Evolutionary conservation across 2,329 filamentous ascomycete species (phyloP).

Genomic region (Diplodia corticola): DNA sequence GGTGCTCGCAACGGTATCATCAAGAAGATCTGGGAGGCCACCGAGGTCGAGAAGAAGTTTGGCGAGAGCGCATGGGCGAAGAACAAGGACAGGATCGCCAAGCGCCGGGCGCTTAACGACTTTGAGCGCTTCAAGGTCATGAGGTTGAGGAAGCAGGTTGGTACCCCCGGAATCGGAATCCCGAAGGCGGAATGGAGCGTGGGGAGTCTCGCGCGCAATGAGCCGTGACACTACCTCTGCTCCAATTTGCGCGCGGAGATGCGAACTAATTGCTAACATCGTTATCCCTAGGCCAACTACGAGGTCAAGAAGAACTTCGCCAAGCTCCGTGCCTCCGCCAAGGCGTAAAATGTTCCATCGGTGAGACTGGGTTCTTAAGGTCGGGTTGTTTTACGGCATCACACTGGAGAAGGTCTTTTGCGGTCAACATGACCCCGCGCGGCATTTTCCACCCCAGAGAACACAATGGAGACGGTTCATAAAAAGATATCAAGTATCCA

Average conservation of each 20-base stretch:
- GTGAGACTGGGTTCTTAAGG: conserved; percentile 23
- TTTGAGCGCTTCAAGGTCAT: conserved; percentile 99
- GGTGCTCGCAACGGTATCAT: conserved; percentile 79
- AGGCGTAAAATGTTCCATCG: conserved; percentile 39
- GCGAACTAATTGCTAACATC: not conserved
- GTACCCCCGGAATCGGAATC: conserved; percentile 35
- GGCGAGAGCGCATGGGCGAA: conserved; percentile 89
- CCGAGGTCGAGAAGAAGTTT: conserved; percentile 92
- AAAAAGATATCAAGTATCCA: conserved; percentile 24
- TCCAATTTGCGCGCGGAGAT: not conserved
- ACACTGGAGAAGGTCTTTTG: conserved; percentile 35
- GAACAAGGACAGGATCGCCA: conserved; percentile 81
- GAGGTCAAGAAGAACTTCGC: conserved; percentile 95
- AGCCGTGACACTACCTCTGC: not conserved
- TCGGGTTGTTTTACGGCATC: conserved; percentile 24
- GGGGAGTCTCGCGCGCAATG: not conserved
- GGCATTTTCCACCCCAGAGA: conserved; percentile 22
- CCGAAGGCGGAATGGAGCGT: not conserved
- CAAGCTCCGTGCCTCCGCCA: conserved; percentile 62
- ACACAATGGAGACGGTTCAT: conserved; percentile 22
- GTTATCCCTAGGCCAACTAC: conserved; percentile 67
- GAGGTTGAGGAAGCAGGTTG: conserved; percentile 97
- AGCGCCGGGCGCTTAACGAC: conserved; percentile 90
- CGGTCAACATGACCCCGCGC: conserved; percentile 29
- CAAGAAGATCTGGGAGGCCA: conserved; percentile 86